Evolutionary conservation across 2,329 filamentous ascomycete species (phyloP).

Genomic region (Epichloe coenophiala): DNA sequence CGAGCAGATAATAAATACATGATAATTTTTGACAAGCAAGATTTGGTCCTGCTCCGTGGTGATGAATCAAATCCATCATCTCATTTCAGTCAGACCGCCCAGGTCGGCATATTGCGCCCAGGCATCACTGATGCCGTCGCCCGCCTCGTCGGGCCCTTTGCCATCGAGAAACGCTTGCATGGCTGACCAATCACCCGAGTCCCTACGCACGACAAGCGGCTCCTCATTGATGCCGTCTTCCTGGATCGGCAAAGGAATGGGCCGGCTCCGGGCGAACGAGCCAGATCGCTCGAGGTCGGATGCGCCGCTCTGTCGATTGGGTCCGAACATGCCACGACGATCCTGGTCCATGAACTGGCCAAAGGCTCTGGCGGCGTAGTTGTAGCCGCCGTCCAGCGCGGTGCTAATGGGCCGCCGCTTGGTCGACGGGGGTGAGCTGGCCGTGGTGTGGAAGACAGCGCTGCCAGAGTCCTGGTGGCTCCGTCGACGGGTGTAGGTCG

Average conservation of each 20-base stretch:
- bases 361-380: slow-evolving; percentile 12
- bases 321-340: slow-evolving; percentile 8
- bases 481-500: slow-evolving; percentile 13
- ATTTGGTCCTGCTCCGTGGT: not conserved
- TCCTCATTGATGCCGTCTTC: slow-evolving; percentile 14
- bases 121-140: slow-evolving; percentile 16
- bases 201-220: slow-evolving; percentile 12
- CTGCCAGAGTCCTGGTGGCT: slow-evolving; percentile 13
- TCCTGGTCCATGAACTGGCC: slow-evolving; percentile 13
- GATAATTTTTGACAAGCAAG: not conserved
- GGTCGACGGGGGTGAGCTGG: slow-evolving; percentile 1
- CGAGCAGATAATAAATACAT: not conserved
- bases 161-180: slow-evolving; percentile 24
- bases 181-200: slow-evolving; percentile 22
- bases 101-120: slow-evolving; percentile 35
- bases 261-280: slow-evolving; percentile 8
- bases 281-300: slow-evolving; percentile 12
- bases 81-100: slow-evolving; percentile 29
- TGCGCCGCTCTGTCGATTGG: slow-evolving; percentile 13
- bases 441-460: slow-evolving; percentile 8
- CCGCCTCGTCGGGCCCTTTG: slow-evolving; percentile 6
- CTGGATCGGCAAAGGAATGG: slow-evolving; percentile 6
- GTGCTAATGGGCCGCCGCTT: slow-evolving; percentile 16
- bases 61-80: slow-evolving; percentile 9
- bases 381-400: slow-evolving; percentile 15